A percentile compares a stretch with the other conserved stretches of the same genome.
Conservation (phyloP, 225 moss, liverwort and hornwort species). For the Pseudisothecium myosuroides region DNA sequence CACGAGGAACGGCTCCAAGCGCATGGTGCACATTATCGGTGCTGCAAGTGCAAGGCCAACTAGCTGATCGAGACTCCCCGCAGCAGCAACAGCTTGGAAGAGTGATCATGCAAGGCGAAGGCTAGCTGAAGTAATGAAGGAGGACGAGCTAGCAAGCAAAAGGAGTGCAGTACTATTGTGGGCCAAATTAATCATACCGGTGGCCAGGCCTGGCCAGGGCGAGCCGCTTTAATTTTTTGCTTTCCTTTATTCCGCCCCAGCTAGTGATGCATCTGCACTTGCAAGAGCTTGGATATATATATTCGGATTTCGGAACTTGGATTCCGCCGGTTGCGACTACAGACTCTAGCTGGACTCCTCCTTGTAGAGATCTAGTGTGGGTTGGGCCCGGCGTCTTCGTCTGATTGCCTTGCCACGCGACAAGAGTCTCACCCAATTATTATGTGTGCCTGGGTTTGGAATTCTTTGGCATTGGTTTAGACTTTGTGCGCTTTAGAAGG, state of each 20-base stretch:
- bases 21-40: not conserved
- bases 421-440: not conserved
- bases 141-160: not conserved
- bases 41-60: not conserved
- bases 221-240: not conserved
- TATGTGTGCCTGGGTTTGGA: not conserved
- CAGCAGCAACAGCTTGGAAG: not conserved
- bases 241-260: not conserved
- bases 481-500: not conserved
- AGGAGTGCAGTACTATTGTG: not conserved
- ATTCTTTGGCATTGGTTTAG: not conserved
- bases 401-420: not conserved
- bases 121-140: not conserved
- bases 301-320: not conserved
- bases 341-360: not conserved
- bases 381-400: not conserved
- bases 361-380: not conserved
- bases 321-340: not conserved
- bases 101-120: not conserved
- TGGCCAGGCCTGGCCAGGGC: not conserved
- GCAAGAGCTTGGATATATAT: not conserved
- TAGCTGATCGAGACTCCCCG: not conserved
- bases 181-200: constrained; percentile 9
- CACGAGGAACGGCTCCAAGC: not conserved
- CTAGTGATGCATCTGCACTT: not conserved